Conservation (phyloP, 129 eudicot genomes). For the Lactuca sativa region DNA sequence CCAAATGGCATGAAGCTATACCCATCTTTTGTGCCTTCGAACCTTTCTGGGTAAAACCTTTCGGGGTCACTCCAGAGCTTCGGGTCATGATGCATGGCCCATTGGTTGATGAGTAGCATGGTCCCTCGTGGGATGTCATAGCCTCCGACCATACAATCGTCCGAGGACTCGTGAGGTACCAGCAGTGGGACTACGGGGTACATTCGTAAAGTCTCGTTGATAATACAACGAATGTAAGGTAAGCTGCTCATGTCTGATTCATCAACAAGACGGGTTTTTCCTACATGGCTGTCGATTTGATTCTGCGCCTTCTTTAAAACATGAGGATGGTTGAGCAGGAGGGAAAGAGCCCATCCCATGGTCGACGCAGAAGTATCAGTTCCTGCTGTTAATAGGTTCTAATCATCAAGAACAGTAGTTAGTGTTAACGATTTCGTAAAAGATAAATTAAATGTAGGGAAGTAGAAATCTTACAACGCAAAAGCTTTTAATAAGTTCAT, state of each 20-base stretch:
- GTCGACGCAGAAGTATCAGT: constrained; percentile 32
- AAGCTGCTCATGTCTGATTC: constrained; percentile 29
- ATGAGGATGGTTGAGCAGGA: constrained; percentile 29
- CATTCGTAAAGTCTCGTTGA: constrained; percentile 44
- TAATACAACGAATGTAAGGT: constrained; percentile 40
- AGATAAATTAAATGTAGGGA: too few species aligned
- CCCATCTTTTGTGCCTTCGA: too few species aligned
- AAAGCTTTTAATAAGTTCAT: constrained; percentile 10
- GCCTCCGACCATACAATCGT: constrained; percentile 37
- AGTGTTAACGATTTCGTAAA: too few species aligned
- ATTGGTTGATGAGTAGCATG: too few species aligned
- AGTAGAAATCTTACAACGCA: neutral
- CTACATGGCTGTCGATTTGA: constrained; percentile 32
- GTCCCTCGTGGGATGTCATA: constrained; percentile 7
- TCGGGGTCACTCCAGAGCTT: neutral
- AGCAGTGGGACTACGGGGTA: constrained; percentile 29
- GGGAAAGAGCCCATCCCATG: constrained; percentile 42
- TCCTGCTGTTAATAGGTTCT: constrained; percentile 40
- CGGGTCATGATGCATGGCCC: too few species aligned
- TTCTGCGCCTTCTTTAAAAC: constrained; percentile 31
- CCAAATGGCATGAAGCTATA: too few species aligned
- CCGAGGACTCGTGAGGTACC: constrained; percentile 30
- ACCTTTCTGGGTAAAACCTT: too few species aligned
- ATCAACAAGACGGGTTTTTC: neutral
- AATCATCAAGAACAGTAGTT: too few species aligned